Base-by-base conservation (phyloP, 495 filamentous ascomycete species). In the Talaromyces trachyspermus region DNA sequence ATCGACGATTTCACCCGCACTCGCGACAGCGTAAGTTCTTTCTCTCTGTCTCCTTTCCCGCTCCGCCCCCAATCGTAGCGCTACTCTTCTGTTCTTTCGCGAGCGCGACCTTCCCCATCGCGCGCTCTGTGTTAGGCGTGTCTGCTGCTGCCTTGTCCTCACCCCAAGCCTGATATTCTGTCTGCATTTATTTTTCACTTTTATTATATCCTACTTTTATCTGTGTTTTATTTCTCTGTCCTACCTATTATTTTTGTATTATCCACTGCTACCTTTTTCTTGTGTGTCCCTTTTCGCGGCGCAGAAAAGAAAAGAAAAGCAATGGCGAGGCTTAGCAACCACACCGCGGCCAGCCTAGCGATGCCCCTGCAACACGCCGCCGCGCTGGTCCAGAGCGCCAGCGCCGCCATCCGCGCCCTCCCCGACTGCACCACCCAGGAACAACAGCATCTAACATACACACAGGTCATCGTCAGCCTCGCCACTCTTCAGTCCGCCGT, bases 401-500 rank as follows among this genome's bases (percentile, higher is more conserved):
- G 45, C 25, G 30, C 54, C 23, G 38, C 44, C 30, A 29, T 52
- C 32, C 39, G 18, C 25, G 18, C 46, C 14, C n/a, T 48, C 20
- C 35, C 10, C 15, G 18, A 25, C 7, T 42, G 18, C 7, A 15
- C 20, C n/a, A 29, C 26, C 19, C 3, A 25, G 0, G 14, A 32
- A 17, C 26, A 53, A 27, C 19, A 41, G 27, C 11, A 44, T 50
- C 57, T 64, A 51, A 62, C 56, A 25, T 46, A 49, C 27, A 44
- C 37, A 29, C 56, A 91, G 87, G 80, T 91, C 40, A 78, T 89
- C 54, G 75, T 81, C 52, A 72, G 82, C 15, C 78, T 91, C 37
- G 76, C 80, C 49, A 83, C 81, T 27, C 79, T 91, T 24, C 83
- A 88, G 50, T 76, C 76, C 32, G 75, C 86, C 39, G 81, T 89